phyloP scores from a whole-genome alignment of 352 stramenopile species.

The Pythium rhizo-oryzae region DNA sequence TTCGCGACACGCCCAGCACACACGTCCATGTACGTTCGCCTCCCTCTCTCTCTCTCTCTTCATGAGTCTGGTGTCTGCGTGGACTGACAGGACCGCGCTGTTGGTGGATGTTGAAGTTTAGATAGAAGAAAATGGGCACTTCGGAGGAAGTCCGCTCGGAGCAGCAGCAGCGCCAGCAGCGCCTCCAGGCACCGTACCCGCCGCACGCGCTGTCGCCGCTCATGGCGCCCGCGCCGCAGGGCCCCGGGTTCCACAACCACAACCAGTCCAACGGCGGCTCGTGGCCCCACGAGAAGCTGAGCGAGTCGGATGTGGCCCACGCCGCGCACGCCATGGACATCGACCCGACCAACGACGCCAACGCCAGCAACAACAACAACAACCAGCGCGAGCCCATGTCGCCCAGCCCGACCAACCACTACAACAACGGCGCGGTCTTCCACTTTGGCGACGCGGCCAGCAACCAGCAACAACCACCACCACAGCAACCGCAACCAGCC shows the following conservation, averaged over 20 bases:
- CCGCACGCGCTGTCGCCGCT: background rate
- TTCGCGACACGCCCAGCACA: background rate
- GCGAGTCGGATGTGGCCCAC: conserved; percentile 17
- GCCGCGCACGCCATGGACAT: conserved; percentile 23
- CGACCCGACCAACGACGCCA: conserved; percentile 23
- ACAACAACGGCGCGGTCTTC: conserved; percentile 14
- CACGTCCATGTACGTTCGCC: background rate
- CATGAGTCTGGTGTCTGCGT: background rate
- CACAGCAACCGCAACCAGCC: background rate
- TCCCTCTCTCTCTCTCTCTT: background rate
- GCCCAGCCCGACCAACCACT: conserved; percentile 21
- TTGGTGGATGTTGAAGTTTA: conserved; percentile 13
- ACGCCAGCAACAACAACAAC: conserved; percentile 9
- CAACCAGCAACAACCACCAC: conserved; percentile 19
- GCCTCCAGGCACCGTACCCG: conserved; percentile 8
- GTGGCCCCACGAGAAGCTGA: conserved; percentile 32
- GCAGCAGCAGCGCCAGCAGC: conserved; percentile 14
- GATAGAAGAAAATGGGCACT: conserved; percentile 21
- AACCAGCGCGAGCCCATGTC: conserved; percentile 9
- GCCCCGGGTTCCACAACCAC: conserved; percentile 2
- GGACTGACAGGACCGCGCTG: conserved; percentile 5
- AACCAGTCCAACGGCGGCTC: conserved; percentile 2
- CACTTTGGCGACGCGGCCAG: conserved; percentile 21
- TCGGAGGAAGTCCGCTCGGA: conserved; percentile 19
- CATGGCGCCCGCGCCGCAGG: background rate